Base-by-base conservation (phyloP, 768 basidiomycete genomes). In the Lentinus brumalis region DNA sequence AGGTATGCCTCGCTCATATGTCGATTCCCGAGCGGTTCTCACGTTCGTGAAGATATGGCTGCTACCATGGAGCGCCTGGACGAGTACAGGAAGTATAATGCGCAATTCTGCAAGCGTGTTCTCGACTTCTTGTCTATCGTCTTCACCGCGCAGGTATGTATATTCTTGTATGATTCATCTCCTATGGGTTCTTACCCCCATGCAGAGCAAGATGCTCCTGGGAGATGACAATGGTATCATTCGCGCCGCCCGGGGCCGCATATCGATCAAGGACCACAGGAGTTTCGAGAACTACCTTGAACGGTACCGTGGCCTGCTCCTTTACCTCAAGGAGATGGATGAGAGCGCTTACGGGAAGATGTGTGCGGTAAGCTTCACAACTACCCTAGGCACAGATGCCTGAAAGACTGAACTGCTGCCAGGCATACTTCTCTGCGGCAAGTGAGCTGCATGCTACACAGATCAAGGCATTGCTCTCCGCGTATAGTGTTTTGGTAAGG, bases 301-400 rank as follows among this genome's bases (percentile, higher is more conserved):
- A 26, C 83, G 90, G 46, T 98, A 98, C 74, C 84, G 89, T 32
- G 96, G 96, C 1, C 74, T 98, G 54, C 85, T 98, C 74, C 79
- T 98, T 16, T 98, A 96, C 70, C 76, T 98, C 58, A 96, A 94
- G 72, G 96, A 98, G 78, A 96, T 98, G 92, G 95, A 97, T 61
- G 93, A 97, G 72, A 77, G 75, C 56, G 75, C 91, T 26, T 98
- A 98, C 71, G 89, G 87, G 45, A 93, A 91, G 69, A 76, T 98
- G 32, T 98, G 95, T 70, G 93, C 89, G 41, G 96, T 96, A 69
- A 58, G 90, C 81, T 16, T 47, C 38, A 2, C 21, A 7, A 10
- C 45, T 15, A 5, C 31, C 3, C 21, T 8, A 15, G 45, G 53
- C 18, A 7, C 50, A 10, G 26, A 29, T 31, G 26, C 26, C 21